Conservation (phyloP, 208 protist genomes). For the Trypanosomatidae sp. region DNA sequence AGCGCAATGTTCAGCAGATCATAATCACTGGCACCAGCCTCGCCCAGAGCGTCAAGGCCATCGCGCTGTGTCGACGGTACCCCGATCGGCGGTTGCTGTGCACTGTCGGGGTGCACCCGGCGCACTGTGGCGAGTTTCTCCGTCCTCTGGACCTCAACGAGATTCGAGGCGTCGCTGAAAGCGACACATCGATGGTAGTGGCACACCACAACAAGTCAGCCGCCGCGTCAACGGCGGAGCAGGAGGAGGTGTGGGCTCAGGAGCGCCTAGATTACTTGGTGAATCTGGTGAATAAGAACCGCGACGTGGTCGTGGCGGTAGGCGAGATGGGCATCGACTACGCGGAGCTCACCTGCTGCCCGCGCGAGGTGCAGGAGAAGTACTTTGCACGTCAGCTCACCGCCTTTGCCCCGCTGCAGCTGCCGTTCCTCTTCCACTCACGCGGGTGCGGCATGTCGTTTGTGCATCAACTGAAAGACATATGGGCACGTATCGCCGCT, state of each 20-base stretch:
- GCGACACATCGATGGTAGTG: conserved; percentile 41
- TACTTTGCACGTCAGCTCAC: conserved; percentile 72
- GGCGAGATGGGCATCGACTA: conserved; percentile 94
- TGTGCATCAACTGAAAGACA: conserved; percentile 53
- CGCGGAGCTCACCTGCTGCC: conserved; percentile 81
- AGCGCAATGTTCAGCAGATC: conserved; percentile 66
- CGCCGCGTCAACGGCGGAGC: conserved; percentile 2
- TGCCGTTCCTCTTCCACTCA: conserved; percentile 93
- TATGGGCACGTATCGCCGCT: conserved; percentile 8
- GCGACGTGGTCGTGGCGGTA: conserved; percentile 85
- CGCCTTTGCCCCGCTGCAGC: conserved; percentile 43
- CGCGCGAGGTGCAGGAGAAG: conserved; percentile 66
- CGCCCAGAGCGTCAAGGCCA: conserved; percentile 74
- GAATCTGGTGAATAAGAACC: conserved; percentile 58
- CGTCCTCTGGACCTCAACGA: conserved; percentile 40
- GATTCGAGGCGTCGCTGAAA: conserved; percentile 24
- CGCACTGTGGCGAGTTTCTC: conserved; percentile 73
- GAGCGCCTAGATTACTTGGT: conserved; percentile 55
- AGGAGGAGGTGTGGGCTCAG: conserved; percentile 28
- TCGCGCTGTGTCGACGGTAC: conserved; percentile 72
- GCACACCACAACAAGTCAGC: conserved; percentile 3
- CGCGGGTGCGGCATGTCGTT: conserved; percentile 89
- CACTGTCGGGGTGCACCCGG: conserved; percentile 87
- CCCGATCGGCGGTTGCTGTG: conserved; percentile 50
- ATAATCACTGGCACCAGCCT: conserved; percentile 87